Percentiles rank a stretch among this genome's conserved stretches.
Conservation (phyloP, 1,284 basidiomycete species). For the Coriolopsis trogii region DNA sequence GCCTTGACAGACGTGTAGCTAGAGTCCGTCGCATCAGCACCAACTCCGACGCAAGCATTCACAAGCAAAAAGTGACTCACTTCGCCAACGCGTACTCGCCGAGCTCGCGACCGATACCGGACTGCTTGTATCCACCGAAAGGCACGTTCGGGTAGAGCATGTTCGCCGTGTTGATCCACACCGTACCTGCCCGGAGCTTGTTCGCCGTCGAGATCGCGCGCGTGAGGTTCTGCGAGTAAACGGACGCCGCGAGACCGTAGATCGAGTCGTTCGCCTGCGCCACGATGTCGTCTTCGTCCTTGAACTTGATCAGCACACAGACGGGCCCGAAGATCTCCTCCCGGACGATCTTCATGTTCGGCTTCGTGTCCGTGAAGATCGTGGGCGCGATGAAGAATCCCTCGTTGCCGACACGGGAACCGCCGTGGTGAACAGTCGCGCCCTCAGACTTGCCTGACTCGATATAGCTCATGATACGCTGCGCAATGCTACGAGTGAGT, state of each 20-base stretch:
- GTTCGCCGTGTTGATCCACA: conserved; percentile 82
- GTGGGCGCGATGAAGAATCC: conserved; percentile 85
- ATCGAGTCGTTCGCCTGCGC: conserved; percentile 82
- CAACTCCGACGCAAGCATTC: neutral
- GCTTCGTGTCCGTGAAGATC: conserved; percentile 80
- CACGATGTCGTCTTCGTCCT: conserved; percentile 66
- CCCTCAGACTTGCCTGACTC: conserved; percentile 82
- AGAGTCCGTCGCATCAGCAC: conserved; percentile 13
- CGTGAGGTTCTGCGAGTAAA: conserved; percentile 83
- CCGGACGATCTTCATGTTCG: conserved; percentile 84
- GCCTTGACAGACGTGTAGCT: conserved; percentile 89
- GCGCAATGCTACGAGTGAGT: conserved; percentile 1
- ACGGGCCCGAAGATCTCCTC: conserved; percentile 95
- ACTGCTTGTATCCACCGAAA: conserved; percentile 91
- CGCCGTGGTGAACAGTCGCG: conserved; percentile 81
- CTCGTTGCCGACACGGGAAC: conserved; percentile 72
- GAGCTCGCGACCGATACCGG: conserved; percentile 83
- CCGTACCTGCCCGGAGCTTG: conserved; percentile 82
- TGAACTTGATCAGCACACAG: conserved; percentile 74
- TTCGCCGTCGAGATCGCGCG: conserved; percentile 78
- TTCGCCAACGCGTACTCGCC: conserved; percentile 80
- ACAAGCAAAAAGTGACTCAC: conserved; percentile 41
- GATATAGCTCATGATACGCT: conserved; percentile 90
- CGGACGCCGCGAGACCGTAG: conserved; percentile 82
- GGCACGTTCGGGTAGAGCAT: conserved; percentile 67